Evolutionary conservation across 371 early-diverging fungal genomes (phyloP).

Genomic region (Capillidium rhysosporum): DNA sequence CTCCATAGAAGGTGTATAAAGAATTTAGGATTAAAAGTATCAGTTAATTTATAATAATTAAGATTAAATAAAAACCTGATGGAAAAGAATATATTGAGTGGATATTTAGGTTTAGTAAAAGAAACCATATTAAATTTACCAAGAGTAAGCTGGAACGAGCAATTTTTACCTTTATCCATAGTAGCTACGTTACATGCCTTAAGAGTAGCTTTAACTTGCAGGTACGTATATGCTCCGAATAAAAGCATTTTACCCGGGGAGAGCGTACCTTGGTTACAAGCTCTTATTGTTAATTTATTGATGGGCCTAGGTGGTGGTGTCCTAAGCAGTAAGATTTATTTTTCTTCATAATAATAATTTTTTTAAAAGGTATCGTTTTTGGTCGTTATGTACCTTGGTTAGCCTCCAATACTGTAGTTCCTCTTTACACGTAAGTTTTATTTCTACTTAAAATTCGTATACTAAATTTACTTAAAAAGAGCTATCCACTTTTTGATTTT

Average conservation of each 20-base stretch:
- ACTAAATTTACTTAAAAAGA: not conserved
- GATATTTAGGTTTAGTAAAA: not conserved
- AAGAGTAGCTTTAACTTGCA: not conserved
- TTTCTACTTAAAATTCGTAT: not conserved
- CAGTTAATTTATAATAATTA: no score
- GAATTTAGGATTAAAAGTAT: no score
- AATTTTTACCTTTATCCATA: conserved; percentile 2
- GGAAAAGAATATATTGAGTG: no score
- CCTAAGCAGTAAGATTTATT: conserved; percentile 2
- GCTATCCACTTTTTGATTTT: conserved; percentile 1
- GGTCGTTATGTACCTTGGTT: conserved; percentile 5
- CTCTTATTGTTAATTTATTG: not conserved
- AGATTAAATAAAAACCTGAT: no score
- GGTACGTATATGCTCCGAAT: not conserved
- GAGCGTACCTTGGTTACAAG: conserved; percentile 4
- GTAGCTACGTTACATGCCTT: conserved; percentile 3
- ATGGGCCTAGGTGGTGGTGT: conserved; percentile 4
- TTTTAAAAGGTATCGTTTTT: not conserved
- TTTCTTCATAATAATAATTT: not conserved
- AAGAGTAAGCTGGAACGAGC: not conserved
- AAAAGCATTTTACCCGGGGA: not conserved
- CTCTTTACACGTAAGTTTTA: conserved; percentile 2
- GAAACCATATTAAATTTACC: not conserved
- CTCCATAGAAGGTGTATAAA: no score
- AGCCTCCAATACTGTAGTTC: conserved; percentile 1